Conservation (phyloP, 1,284 basidiomycete genomes). For the Ceratobasidium sp. region DNA sequence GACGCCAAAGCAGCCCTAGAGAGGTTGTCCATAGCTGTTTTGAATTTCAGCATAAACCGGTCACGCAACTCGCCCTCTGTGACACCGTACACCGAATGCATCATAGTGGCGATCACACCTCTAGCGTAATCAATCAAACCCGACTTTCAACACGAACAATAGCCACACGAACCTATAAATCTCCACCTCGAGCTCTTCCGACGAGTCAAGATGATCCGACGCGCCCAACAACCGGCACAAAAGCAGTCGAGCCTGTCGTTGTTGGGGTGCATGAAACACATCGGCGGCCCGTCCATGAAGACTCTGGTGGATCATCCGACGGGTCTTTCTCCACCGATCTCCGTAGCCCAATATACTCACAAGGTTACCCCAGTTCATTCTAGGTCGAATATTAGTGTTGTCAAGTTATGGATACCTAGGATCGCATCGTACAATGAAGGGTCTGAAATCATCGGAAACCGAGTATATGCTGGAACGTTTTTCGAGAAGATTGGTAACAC, state of each 20-base stretch:
- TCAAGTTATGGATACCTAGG: not conserved
- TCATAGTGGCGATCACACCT: not conserved
- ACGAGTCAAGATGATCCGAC: not conserved
- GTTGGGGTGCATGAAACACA: slow-evolving; percentile 14
- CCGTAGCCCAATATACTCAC: slow-evolving; percentile 4
- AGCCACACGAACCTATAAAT: slow-evolving; percentile 12
- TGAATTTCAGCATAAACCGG: slow-evolving; percentile 18
- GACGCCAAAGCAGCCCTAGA: slow-evolving; percentile 7
- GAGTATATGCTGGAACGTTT: slow-evolving; percentile 23
- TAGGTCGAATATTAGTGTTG: not conserved
- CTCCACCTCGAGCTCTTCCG: slow-evolving; percentile 13
- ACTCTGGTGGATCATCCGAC: slow-evolving; percentile 6
- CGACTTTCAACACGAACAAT: too few relatives aligned
- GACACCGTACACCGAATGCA: slow-evolving; percentile 36
- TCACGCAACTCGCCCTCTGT: not conserved
- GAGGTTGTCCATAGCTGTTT: slow-evolving; percentile 7
- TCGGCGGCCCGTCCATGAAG: slow-evolving; percentile 6
- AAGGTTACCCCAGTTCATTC: slow-evolving; percentile 13
- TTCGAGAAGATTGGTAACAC: slow-evolving; percentile 8
- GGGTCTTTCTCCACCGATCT: slow-evolving; percentile 29
- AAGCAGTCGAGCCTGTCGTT: slow-evolving; percentile 7
- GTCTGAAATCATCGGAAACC: slow-evolving; percentile 3
- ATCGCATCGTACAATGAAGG: not conserved
- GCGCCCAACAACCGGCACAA: slow-evolving; percentile 1
- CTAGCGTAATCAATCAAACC: not conserved